Conservation (phyloP, 148 eudicot genomes). For the Limonium bicolor region DNA sequence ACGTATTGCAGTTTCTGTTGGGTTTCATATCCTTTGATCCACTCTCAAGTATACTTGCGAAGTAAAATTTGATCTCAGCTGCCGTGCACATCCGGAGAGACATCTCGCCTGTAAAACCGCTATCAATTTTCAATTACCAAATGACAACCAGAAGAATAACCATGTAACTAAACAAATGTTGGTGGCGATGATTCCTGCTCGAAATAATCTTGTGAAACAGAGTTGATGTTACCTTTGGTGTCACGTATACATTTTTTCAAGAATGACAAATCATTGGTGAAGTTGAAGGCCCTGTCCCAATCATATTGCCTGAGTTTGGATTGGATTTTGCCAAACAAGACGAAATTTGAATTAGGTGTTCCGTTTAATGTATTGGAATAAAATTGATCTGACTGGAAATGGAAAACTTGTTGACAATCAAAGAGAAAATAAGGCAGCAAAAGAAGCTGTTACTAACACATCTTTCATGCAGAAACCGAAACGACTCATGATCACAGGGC, state of each 20-base stretch:
- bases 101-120: slow-evolving; percentile 33
- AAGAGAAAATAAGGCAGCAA: too few relatives aligned
- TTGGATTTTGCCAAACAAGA: too few relatives aligned
- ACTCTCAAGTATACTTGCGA: slow-evolving; percentile 23
- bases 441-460: slow-evolving; percentile 4
- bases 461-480: slow-evolving; percentile 5
- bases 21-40: slow-evolving; percentile 29
- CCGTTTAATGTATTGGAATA: too few relatives aligned
- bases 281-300: slow-evolving; percentile 6
- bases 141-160: background rate
- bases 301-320: slow-evolving; percentile 1
- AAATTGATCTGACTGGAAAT: too few relatives aligned
- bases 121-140: background rate
- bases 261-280: background rate
- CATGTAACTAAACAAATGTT: background rate
- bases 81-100: slow-evolving; percentile 53
- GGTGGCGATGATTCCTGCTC: background rate
- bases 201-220: too few relatives aligned
- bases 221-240: slow-evolving; percentile 1
- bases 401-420: too few relatives aligned
- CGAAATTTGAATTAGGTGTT: too few relatives aligned
- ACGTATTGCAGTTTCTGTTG: slow-evolving; percentile 61
- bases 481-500: background rate
- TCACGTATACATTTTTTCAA: background rate
- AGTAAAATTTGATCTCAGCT: slow-evolving; percentile 48